A percentile compares a stretch with the other conserved stretches of the same genome.
Conservation (phyloP, 306 rosid species). For the Canavalia ensiformis region DNA sequence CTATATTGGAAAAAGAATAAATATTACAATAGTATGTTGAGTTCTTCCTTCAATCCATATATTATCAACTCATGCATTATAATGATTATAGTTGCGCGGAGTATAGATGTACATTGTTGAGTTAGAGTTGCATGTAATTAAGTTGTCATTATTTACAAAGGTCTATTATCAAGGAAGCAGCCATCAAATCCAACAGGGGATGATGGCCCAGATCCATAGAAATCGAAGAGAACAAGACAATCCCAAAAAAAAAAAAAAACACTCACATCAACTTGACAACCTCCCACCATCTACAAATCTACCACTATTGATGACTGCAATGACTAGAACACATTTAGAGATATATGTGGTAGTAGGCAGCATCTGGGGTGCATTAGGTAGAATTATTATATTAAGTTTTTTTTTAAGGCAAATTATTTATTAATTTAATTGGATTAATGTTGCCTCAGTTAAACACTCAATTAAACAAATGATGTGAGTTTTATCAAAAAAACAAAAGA, state of each 20-base stretch:
- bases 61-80: too few relatives aligned
- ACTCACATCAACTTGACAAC: constrained; percentile 64
- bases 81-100: too few relatives aligned
- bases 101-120: too few relatives aligned
- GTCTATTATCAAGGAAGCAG: not conserved
- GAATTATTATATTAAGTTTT: not conserved
- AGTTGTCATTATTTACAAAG: too few relatives aligned
- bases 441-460: not conserved
- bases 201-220: constrained; percentile 13
- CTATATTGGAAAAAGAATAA: too few relatives aligned
- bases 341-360: not conserved
- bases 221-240: too few relatives aligned
- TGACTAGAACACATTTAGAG: constrained; percentile 4
- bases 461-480: too few relatives aligned
- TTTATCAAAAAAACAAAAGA: too few relatives aligned
- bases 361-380: not conserved
- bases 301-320: constrained; percentile 20
- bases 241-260: not conserved
- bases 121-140: too few relatives aligned
- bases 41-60: too few relatives aligned
- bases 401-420: not conserved
- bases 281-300: constrained; percentile 59
- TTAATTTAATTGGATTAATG: not conserved
- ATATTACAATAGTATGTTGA: too few relatives aligned
- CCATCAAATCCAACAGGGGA: constrained; percentile 30